Evolutionary conservation across 1,284 basidiomycete species (phyloP).

Genomic region (Wallemia ichthyophaga): DNA sequence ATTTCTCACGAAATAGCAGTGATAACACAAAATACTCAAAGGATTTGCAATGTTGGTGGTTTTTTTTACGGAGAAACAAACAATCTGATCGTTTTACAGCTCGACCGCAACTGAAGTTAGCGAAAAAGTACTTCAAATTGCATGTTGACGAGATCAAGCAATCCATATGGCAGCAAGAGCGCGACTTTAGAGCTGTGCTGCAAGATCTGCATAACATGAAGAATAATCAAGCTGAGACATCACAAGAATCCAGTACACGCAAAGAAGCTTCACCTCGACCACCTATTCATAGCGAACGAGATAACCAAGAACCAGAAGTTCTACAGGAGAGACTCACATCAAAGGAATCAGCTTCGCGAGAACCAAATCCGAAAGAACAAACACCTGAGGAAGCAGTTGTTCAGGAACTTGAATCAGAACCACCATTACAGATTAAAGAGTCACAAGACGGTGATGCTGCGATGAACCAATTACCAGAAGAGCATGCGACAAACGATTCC

Average conservation of each 20-base stretch:
- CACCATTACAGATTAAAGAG: too few species aligned
- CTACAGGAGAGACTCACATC: too few species aligned
- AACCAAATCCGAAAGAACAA: not conserved
- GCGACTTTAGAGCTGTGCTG: slow-evolving; percentile 23
- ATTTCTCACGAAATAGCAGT: too few species aligned
- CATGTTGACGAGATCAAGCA: slow-evolving; percentile 37
- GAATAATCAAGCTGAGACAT: not conserved
- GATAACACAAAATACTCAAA: too few species aligned
- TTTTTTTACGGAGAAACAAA: too few species aligned
- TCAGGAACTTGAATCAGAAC: too few species aligned
- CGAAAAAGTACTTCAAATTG: slow-evolving; percentile 34
- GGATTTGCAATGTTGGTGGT: too few species aligned
- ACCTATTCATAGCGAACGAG: too few species aligned
- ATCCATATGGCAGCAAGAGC: slow-evolving; percentile 37
- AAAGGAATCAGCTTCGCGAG: not conserved
- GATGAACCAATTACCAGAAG: slow-evolving; percentile 8
- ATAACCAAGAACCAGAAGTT: too few species aligned
- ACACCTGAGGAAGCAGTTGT: slow-evolving; percentile 3
- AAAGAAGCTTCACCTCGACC: too few species aligned
- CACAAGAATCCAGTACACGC: too few species aligned
- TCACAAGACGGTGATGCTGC: too few species aligned
- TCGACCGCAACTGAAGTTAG: slow-evolving; percentile 29
- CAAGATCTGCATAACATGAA: slow-evolving; percentile 29
- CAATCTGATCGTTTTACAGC: slow-evolving; percentile 13
- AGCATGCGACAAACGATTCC: not conserved